phyloP scores from a whole-genome alignment of 2,329 filamentous ascomycete genomes.

The Sordariomycetes sp. region DNA sequence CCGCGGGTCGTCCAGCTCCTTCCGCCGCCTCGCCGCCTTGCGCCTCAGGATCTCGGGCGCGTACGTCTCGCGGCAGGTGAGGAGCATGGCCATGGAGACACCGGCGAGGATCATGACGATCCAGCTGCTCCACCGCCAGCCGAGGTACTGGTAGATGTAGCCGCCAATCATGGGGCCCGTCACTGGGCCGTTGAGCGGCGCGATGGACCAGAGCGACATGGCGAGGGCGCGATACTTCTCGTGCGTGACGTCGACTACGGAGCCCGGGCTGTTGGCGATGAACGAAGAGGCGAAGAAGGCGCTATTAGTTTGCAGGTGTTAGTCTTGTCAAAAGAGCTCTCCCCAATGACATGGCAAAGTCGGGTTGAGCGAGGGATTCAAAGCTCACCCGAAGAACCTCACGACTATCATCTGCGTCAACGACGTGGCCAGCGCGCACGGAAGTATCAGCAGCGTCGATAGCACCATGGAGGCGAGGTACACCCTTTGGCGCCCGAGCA shows the following conservation, averaged over 20 bases:
- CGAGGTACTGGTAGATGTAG: conserved; percentile 58
- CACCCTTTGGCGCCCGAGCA: conserved; percentile 58
- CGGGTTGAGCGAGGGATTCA: background rate
- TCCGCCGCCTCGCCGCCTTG: conserved; percentile 53
- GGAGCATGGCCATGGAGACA: conserved; percentile 46
- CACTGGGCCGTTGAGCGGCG: conserved; percentile 66
- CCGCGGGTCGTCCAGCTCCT: conserved; percentile 58
- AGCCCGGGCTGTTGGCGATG: conserved; percentile 75
- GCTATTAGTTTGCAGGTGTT: conserved; percentile 11
- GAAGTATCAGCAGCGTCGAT: conserved; percentile 61
- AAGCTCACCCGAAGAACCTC: conserved; percentile 57
- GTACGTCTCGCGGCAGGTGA: conserved; percentile 64
- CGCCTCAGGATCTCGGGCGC: conserved; percentile 57
- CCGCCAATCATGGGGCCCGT: conserved; percentile 50
- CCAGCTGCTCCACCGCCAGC: conserved; percentile 87
- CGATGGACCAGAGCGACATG: conserved; percentile 74
- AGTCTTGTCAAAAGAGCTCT: background rate
- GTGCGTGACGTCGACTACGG: conserved; percentile 70
- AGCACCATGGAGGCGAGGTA: conserved; percentile 55
- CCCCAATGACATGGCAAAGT: background rate
- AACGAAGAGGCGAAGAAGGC: conserved; percentile 68
- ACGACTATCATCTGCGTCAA: conserved; percentile 58
- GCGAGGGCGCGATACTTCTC: conserved; percentile 74
- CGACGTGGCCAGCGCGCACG: conserved; percentile 58
- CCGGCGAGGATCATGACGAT: conserved; percentile 63